Evolutionary conservation across 371 early-diverging fungal species (phyloP).

Genomic region (Chytridium lagenaria): DNA sequence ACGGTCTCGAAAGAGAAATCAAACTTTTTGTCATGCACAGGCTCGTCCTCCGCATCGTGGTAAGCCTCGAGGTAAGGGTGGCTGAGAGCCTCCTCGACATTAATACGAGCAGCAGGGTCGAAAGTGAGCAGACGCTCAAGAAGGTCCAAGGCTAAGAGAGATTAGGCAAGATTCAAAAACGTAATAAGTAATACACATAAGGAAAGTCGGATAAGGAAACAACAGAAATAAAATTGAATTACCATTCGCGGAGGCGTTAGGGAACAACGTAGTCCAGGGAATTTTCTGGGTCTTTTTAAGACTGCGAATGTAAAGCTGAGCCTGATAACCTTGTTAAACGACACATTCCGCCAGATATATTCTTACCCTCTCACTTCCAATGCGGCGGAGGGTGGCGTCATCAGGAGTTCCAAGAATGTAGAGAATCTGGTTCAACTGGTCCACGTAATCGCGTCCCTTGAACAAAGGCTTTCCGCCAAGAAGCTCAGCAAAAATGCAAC

Average conservation of each 20-base stretch:
- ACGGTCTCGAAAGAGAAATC: conserved; percentile 93
- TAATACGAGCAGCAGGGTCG: conserved; percentile 91
- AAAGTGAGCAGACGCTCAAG: conserved; percentile 91
- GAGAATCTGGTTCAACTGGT: conserved; percentile 98
- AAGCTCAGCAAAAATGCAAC: conserved; percentile 99
- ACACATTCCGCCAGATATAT: neutral
- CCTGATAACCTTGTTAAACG: conserved; percentile 61
- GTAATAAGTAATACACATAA: too few species aligned
- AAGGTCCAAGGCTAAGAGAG: conserved; percentile 75
- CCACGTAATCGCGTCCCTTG: conserved; percentile 97
- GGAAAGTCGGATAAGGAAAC: too few species aligned
- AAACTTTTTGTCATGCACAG: conserved; percentile 58
- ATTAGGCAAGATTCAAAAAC: neutral
- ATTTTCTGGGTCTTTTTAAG: conserved; percentile 88
- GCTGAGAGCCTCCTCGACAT: conserved; percentile 83
- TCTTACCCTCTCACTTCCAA: conserved; percentile 76
- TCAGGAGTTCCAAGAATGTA: conserved; percentile 97
- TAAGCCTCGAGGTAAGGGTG: conserved; percentile 91
- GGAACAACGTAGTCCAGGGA: conserved; percentile 78
- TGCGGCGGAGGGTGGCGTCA: conserved; percentile 85
- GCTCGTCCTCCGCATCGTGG: conserved; percentile 94
- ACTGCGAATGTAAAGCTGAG: conserved; percentile 93
- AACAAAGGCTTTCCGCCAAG: conserved; percentile 94
- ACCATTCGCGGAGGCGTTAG: conserved; percentile 65
- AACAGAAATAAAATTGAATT: neutral